phyloP scores from a whole-genome alignment of 768 basidiomycete genomes.

The Rhodosporidiobolus odoratus region DNA sequence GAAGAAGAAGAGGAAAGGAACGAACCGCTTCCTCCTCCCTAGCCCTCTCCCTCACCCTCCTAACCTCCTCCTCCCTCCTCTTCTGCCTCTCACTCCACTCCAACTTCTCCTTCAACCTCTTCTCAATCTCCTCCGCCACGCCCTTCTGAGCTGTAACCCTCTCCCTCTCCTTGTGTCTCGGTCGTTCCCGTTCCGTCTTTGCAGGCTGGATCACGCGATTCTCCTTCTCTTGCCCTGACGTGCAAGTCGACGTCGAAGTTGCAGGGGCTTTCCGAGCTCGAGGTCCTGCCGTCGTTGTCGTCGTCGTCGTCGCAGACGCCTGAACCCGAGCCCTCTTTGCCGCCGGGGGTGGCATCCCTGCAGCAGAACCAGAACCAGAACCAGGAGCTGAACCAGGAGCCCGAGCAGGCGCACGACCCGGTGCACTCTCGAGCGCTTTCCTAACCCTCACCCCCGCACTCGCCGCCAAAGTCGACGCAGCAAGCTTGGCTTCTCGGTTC shows the following conservation, averaged over 20 bases:
- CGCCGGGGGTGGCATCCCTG: background rate
- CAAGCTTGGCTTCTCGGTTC: conserved; percentile 2
- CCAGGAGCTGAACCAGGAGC: too few relatives aligned
- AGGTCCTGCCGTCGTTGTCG: too few relatives aligned
- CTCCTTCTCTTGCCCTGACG: conserved; percentile 5
- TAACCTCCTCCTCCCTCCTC: conserved; percentile 25
- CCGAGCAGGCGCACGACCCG: background rate
- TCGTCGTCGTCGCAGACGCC: background rate
- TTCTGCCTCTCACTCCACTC: conserved; percentile 34
- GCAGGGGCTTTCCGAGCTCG: too few relatives aligned
- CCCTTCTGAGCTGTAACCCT: background rate
- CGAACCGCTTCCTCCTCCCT: conserved; percentile 22
- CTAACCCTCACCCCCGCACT: background rate
- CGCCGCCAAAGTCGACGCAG: background rate
- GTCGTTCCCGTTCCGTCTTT: too few relatives aligned
- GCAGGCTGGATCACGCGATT: background rate
- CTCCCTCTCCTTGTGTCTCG: background rate
- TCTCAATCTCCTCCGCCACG: conserved; percentile 16
- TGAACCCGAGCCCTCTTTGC: conserved; percentile 7
- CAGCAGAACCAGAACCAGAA: background rate
- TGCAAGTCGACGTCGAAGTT: background rate
- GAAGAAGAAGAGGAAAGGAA: background rate
- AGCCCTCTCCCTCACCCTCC: background rate
- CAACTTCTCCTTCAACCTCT: conserved; percentile 3
- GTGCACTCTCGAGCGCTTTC: background rate